Base-by-base conservation (phyloP, 805 yeast genomes). In the Cyberlindnera amylophila region DNA sequence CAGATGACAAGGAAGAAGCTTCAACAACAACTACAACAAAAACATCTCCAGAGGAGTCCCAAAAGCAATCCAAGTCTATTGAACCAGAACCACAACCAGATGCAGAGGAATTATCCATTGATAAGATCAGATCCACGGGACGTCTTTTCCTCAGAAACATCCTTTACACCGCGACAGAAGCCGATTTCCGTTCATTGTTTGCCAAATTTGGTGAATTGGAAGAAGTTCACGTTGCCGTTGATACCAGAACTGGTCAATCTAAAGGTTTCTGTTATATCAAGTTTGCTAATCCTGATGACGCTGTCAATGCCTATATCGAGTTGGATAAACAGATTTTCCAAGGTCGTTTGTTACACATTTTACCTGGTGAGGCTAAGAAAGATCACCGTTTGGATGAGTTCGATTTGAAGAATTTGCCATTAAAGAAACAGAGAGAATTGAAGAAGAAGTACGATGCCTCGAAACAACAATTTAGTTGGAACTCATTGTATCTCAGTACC, bases 141-240 rank as follows among this genome's bases (percentile, higher is more conserved):
- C 78, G 99, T 49, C 68, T 93, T 36, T 93, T 93, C 63, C 63
- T 93, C 37, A 79, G 99, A 68, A 93, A 93, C 58, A 83, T 93
- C 36, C 70, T 81, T 4, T 93, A 88, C 55, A 69, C 82, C 0
- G 78, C 96, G 10, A 73, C 84, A 0, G 97, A 90, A 59, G 77
- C 75, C 0, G 98, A 93, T 41, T 83, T 90, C 59, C 64, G 67
- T 26, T 66, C 71, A 2, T 67, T 89, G 18, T 90, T 93, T 55
- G 49, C 71, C 5, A 59, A 69, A 3, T 93, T 66, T 59, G 99
- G 99, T 9, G 66, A 67, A 6, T 61, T 89, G 30, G 86, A 81
- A 50, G 98, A 93, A 65, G 96, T 88, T 2, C 99, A 93, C 63
- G 71, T 93, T 54, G 96, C 99, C 1, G 63, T 89, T 29, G 98